Conservation (phyloP, 2,329 filamentous ascomycete species). For the Microdochium paspali region DNA sequence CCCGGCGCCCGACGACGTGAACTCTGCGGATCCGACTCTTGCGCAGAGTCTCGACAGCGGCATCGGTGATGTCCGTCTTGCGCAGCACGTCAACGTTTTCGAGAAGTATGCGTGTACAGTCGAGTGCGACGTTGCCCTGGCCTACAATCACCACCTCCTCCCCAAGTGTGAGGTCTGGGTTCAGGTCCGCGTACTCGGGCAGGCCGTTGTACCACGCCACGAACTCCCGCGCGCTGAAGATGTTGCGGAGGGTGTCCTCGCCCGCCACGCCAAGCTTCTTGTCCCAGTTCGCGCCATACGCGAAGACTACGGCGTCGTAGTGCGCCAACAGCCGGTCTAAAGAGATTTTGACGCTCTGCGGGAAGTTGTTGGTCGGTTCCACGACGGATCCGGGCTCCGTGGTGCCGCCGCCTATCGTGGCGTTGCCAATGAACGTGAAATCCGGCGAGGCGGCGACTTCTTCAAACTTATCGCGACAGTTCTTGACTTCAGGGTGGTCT, state of each 20-base stretch:
- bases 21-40: constrained; percentile 70
- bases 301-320: constrained; percentile 87
- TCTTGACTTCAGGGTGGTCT: constrained; percentile 98
- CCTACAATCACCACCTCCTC: constrained; percentile 85
- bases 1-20: constrained; percentile 79
- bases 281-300: constrained; percentile 86
- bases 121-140: constrained; percentile 92
- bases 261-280: constrained; percentile 69
- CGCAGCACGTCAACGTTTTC: constrained; percentile 63
- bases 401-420: constrained; percentile 61
- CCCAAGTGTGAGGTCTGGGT: constrained; percentile 63
- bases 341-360: constrained; percentile 42
- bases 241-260: constrained; percentile 60
- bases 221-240: constrained; percentile 85
- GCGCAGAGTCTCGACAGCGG: constrained; percentile 65
- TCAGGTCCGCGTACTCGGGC: constrained; percentile 65
- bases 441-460: constrained; percentile 74
- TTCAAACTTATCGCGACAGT: constrained; percentile 88
- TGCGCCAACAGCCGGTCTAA: constrained; percentile 63
- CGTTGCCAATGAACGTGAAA: constrained; percentile 88
- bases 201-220: constrained; percentile 98
- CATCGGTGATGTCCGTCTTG: constrained; percentile 81
- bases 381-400: constrained; percentile 21
- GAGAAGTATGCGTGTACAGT: constrained; percentile 82
- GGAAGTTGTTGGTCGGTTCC: neutral